Evolutionary conservation across 2,329 filamentous ascomycete genomes (phyloP), one percentile per base, ranked within the genome.

Genomic region (Aspergillus pseudoviridinutans): DNA sequence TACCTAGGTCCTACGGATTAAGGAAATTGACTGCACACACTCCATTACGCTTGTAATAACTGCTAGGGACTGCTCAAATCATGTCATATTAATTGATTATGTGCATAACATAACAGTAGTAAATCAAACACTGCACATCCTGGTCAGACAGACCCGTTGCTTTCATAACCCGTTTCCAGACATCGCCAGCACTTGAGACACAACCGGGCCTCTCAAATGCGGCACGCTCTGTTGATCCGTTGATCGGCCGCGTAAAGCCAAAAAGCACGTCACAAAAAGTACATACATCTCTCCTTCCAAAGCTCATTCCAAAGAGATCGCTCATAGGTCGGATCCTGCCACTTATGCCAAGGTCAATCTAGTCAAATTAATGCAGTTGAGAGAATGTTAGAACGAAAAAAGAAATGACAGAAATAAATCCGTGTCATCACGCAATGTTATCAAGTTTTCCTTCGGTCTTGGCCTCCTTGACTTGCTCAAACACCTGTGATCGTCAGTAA

Each of bases 391-490:
- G 51, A 59, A 61, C 27, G 35, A 59, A 56, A 60, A 25, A 57
- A 59, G 25, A 49, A 52, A 55, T 49, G 46, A 53, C 47, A 53
- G 28, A 46, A 55, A 53, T 56, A 58, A 46, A 58, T 61, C 49
- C 53, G 54, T 51, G 56, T 58, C 58, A 62, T 74, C 62, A 75
- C 50, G 64, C 53, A 56, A 69, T 60, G 58, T 63, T 65, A 14
- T 75, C 74, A 60, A 91, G 78, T 75, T 90, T 91, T 65, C 89
- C 89, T 24, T 90, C 87, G 32, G 84, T 82, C 70, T 87, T 90
- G 64, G 89, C 89, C 71, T 91, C 88, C 77, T 87, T 91, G 69
- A 97, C 93, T 80, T 97, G 92, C 68, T 97, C 94, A 76, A 97
- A 97, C 56, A 97, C 86, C 86, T 88, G 66, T 24, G 58, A 49